Evolutionary conservation across 163 green algal genomes (phyloP), one percentile per base, ranked within the genome.

Genomic region (Botryococcus braunii): DNA sequence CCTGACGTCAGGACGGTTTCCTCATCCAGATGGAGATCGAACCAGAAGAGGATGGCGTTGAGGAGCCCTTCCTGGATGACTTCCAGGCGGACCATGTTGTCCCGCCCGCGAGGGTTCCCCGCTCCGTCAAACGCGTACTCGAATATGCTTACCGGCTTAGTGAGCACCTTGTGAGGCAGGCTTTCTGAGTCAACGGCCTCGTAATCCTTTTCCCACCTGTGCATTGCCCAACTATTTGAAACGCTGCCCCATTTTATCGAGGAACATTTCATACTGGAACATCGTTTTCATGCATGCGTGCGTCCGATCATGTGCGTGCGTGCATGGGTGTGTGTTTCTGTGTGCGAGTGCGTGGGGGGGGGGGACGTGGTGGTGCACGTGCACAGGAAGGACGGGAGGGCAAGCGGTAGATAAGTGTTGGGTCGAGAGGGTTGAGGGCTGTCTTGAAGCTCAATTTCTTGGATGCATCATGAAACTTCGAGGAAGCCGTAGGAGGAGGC

Each of bases 21-120:
- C 3, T 90, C 81, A 68, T 94, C 87, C 47, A 94, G 72, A 58
- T 91, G 82, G 25, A 96, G 76, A 62, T 95, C 88, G 68, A 92
- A 93, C 89, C 89, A 96, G 65, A 93, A 91, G 9, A 76, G 74
- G 7, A 95, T 78, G 5, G 83, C 87, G 59, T 96, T 96, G 39
- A 96, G 65, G 13, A 76, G 65, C 1, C 88, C 88, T 49, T 46
- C 41, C 1, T 58, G 47, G 17, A 84, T 68, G 7, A 84, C 72
- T 67, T 84, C 73, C 25, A 82, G 46, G 57, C 80, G 79, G 34
- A 87, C 29, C 11, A 88, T 70, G 52, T 78, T 83, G 36, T 88
- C 79, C 1, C 76, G 69, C 31, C 72, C 66, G 46, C 65, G 59
- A 0, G 39, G 66, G 46, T 83, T 82, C 9, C 70, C 35, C 39